Evolutionary conservation across 352 stramenopile species (phyloP).

Genomic region (Phytopythium ostracodes): DNA sequence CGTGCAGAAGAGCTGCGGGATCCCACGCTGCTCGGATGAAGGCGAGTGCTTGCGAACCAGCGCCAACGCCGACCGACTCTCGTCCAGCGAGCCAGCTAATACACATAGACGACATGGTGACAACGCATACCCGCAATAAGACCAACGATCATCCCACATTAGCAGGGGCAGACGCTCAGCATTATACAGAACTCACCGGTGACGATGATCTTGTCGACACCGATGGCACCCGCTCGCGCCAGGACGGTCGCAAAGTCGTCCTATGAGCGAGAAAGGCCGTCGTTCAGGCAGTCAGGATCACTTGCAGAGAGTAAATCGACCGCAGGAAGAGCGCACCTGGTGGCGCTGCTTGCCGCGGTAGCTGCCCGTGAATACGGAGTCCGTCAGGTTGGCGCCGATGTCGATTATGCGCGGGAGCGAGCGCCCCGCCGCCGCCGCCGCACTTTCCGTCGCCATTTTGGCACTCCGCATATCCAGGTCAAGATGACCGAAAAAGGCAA

Average conservation of each 20-base stretch:
- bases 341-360: slow-evolving; percentile 91
- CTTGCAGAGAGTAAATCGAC: background rate
- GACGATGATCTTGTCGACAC: slow-evolving; percentile 92
- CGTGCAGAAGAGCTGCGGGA: slow-evolving; percentile 52
- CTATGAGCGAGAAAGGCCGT: background rate
- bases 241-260: slow-evolving; percentile 56
- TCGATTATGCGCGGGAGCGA: slow-evolving; percentile 64
- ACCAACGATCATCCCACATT: no score
- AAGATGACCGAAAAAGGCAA: no score
- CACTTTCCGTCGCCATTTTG: slow-evolving; percentile 13
- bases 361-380: slow-evolving; percentile 87
- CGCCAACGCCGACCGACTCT: slow-evolving; percentile 34
- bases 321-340: slow-evolving; percentile 26
- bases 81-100: slow-evolving; percentile 34
- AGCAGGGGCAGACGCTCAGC: no score
- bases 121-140: no score
- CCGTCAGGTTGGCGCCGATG: slow-evolving; percentile 94
- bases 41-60: slow-evolving; percentile 15
- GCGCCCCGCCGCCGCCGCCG: background rate
- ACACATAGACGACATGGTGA: no score
- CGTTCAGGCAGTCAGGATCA: background rate
- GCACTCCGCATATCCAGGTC: background rate
- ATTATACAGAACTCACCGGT: slow-evolving; percentile 78
- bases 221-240: slow-evolving; percentile 65
- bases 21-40: slow-evolving; percentile 1